Evolutionary conservation across 2,329 filamentous ascomycete species (phyloP).

Genomic region (Botrytis pseudocinerea): DNA sequence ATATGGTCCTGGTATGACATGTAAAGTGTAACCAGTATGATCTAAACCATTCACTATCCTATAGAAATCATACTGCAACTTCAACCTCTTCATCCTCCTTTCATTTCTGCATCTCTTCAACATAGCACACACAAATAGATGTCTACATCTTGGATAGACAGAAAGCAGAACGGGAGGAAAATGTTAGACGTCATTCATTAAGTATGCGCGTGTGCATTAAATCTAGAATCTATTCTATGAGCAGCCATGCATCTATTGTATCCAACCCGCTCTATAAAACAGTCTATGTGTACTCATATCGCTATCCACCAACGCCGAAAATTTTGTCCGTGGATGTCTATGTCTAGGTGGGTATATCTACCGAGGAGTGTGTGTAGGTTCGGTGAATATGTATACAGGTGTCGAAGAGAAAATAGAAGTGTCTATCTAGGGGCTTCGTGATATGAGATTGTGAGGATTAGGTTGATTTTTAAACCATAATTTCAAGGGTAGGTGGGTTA

Average conservation of each 20-base stretch:
- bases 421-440: background rate
- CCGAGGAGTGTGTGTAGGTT: background rate
- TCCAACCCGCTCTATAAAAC: slow-evolving; percentile 9
- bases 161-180: background rate
- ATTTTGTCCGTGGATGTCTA: background rate
- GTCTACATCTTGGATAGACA: background rate
- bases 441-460: background rate
- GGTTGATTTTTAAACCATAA: background rate
- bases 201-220: background rate
- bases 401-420: background rate
- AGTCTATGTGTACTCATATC: background rate
- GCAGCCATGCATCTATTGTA: slow-evolving; percentile 1
- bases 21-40: background rate
- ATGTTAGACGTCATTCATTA: background rate
- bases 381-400: background rate
- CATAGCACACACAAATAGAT: background rate
- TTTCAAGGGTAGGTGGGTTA: background rate
- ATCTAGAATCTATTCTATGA: slow-evolving; percentile 19
- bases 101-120: background rate
- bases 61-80: background rate
- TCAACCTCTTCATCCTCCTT: background rate
- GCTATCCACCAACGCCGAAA: slow-evolving; percentile 6
- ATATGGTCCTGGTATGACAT: background rate
- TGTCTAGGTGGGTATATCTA: slow-evolving; percentile 8
- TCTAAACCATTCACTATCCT: background rate